These are phyloP conservation scores for Neurospora sp. DNA, from an alignment of 495 filamentous ascomycete genomes.

Conservation along the genomic window DNA sequence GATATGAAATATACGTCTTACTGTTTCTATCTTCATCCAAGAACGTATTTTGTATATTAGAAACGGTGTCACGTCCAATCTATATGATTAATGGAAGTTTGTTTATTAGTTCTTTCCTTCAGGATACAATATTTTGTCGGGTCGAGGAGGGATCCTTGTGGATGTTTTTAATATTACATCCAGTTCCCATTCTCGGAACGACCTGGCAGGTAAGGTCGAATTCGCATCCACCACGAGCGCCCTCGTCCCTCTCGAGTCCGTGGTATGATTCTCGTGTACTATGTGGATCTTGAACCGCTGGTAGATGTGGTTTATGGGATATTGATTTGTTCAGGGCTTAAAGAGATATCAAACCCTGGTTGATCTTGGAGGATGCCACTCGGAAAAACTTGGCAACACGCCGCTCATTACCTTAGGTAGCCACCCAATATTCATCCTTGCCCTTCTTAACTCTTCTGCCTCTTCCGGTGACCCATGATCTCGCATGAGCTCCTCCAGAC, in stretches of 20 bases:
- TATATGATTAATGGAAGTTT: too few species aligned
- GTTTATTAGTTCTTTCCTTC: too few species aligned
- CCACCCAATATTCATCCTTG: constrained; percentile 13
- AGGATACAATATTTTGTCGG: too few species aligned
- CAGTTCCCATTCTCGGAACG: too few species aligned
- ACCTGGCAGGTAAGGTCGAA: constrained; percentile 25
- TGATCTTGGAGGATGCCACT: not conserved
- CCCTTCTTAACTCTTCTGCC: constrained; percentile 12
- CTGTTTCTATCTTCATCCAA: too few species aligned
- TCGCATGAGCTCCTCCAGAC: constrained; percentile 19
- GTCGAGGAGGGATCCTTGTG: too few species aligned
- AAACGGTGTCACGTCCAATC: too few species aligned
- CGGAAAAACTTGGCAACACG: not conserved
- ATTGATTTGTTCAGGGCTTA: not conserved
- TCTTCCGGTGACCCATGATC: constrained; percentile 10
- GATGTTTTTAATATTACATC: too few species aligned
- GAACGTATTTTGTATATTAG: too few species aligned
- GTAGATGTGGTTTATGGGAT: constrained; percentile 32
- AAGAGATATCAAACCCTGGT: not conserved
- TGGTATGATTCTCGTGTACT: constrained; percentile 59
- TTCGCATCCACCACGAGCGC: constrained; percentile 58
- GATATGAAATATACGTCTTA: too few species aligned
- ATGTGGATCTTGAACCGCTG: constrained; percentile 58
- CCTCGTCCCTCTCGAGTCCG: constrained; percentile 49
- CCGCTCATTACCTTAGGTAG: constrained; percentile 12